These are phyloP conservation scores for Malus fusca DNA, from an alignment of 306 rosid species.

Conservation along the genomic window DNA sequence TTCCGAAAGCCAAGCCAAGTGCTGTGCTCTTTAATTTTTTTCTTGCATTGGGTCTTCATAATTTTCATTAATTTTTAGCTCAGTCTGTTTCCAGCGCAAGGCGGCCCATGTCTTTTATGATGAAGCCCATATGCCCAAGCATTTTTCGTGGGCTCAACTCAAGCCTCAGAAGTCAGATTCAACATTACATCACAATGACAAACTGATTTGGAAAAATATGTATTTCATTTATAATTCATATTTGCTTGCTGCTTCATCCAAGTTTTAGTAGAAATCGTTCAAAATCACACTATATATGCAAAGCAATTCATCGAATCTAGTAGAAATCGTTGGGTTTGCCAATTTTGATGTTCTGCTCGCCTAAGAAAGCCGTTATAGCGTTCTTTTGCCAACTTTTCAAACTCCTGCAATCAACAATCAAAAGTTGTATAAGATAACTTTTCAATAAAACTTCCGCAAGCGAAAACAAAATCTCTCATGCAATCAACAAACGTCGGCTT, in stretches of 20 bases:
- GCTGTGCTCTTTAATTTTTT: neutral
- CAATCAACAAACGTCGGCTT: neutral
- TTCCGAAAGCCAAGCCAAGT: neutral
- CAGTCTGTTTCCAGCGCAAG: neutral
- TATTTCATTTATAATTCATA: neutral
- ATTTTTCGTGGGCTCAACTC: neutral
- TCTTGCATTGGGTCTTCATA: neutral
- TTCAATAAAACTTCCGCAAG: neutral
- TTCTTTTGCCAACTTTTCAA: conserved; percentile 97
- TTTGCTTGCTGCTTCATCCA: neutral
- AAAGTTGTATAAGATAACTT: neutral
- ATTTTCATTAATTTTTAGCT: neutral
- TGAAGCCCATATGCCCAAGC: neutral
- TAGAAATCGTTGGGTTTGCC: conserved; percentile 71
- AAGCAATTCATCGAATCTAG: conserved; percentile 24
- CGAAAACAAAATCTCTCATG: neutral
- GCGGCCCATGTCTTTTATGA: too few relatives aligned
- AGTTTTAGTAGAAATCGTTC: neutral
- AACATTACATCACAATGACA: neutral
- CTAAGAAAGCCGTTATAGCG: conserved; percentile 61
- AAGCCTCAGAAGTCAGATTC: neutral
- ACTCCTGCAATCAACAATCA: conserved; percentile 50
- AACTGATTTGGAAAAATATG: neutral
- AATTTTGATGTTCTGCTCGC: conserved; percentile 50
- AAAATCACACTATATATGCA: neutral